A percentile compares a stretch with the other conserved stretches of the same genome.
phyloP scores from a whole-genome alignment of 225 moss, liverwort and hornwort species.

The Physcomitrium patens region DNA sequence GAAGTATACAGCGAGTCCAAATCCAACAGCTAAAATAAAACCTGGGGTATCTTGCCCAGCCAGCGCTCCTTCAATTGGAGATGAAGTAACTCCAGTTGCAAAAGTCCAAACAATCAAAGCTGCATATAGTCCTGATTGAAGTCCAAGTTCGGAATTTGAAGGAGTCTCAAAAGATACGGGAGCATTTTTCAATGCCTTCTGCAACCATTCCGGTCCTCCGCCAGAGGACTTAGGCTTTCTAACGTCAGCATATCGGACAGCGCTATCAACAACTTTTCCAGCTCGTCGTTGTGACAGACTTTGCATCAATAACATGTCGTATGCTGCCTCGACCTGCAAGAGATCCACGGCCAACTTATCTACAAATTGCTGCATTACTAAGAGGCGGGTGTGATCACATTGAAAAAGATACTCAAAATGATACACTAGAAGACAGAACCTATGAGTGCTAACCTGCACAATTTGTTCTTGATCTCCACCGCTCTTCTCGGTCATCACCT shows the following conservation, averaged over 20 bases:
- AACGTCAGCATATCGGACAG: slow-evolving; percentile 83
- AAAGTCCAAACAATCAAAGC: slow-evolving; percentile 68
- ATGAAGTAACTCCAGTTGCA: slow-evolving; percentile 59
- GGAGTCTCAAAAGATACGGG: slow-evolving; percentile 66
- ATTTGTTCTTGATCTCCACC: slow-evolving; percentile 73
- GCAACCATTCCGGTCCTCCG: slow-evolving; percentile 71
- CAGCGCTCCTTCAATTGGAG: slow-evolving; percentile 44
- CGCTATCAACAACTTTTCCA: slow-evolving; percentile 78
- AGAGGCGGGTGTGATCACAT: slow-evolving; percentile 2
- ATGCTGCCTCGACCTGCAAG: slow-evolving; percentile 79
- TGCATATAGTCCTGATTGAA: slow-evolving; percentile 69
- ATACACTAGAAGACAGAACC: not conserved
- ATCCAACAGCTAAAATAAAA: slow-evolving; percentile 73
- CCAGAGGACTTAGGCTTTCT: slow-evolving; percentile 59
- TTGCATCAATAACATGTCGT: slow-evolving; percentile 84
- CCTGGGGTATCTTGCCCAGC: slow-evolving; percentile 78
- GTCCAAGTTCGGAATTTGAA: slow-evolving; percentile 53
- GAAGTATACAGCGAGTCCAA: slow-evolving; percentile 79
- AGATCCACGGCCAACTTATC: slow-evolving; percentile 1
- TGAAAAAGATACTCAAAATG: not conserved
- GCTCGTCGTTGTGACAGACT: slow-evolving; percentile 73
- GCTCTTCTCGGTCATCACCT: slow-evolving; percentile 61
- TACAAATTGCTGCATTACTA: slow-evolving; percentile 5
- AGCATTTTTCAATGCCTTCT: slow-evolving; percentile 61
- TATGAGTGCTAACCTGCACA: slow-evolving; percentile 51